Percentiles rank a stretch among this genome's conserved stretches.
Conservation (phyloP, 371 early-diverging fungal genomes). For the Parasitella parasitica region DNA sequence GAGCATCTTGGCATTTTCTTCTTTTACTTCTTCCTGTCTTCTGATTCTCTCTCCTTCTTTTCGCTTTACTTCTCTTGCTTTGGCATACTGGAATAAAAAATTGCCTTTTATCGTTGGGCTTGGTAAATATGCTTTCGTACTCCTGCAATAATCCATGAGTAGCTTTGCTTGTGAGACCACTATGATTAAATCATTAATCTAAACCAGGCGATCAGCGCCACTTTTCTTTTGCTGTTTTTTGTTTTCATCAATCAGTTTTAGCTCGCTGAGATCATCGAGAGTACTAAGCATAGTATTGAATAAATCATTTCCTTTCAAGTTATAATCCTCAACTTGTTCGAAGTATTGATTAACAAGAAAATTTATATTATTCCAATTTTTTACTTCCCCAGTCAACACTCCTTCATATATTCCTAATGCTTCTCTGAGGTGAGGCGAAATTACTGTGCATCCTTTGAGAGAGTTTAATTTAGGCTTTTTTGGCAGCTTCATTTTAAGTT, state of each 20-base stretch:
- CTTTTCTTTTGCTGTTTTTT: conserved; percentile 12
- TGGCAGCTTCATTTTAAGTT: conserved; percentile 1
- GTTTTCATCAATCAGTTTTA: conserved; percentile 14
- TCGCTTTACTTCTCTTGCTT: conserved; percentile 16
- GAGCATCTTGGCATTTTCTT: too few relatives aligned
- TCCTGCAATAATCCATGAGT: conserved; percentile 16
- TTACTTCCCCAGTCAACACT: conserved; percentile 7
- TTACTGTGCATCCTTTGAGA: conserved; percentile 15
- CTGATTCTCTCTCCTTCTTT: conserved; percentile 12
- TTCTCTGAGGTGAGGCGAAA: conserved; percentile 7
- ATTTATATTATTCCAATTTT: conserved; percentile 8
- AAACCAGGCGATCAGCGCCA: conserved; percentile 17
- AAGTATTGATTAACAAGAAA: conserved; percentile 11
- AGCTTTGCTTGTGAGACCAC: conserved; percentile 12
- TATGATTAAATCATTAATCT: conserved; percentile 12
- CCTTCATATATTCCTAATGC: conserved; percentile 2
- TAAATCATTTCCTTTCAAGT: conserved; percentile 8
- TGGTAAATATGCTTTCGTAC: conserved; percentile 10
- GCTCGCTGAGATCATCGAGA: conserved; percentile 12
- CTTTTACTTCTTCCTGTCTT: conserved; percentile 11
- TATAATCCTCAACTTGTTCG: conserved; percentile 15
- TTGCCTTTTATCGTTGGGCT: conserved; percentile 12
- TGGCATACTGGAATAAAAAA: conserved; percentile 11
- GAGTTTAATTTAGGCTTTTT: too few relatives aligned
- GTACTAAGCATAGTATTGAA: conserved; percentile 7